Evolutionary conservation across 441 rosid genomes (phyloP).

Genomic region (Erysimum cheiri): DNA sequence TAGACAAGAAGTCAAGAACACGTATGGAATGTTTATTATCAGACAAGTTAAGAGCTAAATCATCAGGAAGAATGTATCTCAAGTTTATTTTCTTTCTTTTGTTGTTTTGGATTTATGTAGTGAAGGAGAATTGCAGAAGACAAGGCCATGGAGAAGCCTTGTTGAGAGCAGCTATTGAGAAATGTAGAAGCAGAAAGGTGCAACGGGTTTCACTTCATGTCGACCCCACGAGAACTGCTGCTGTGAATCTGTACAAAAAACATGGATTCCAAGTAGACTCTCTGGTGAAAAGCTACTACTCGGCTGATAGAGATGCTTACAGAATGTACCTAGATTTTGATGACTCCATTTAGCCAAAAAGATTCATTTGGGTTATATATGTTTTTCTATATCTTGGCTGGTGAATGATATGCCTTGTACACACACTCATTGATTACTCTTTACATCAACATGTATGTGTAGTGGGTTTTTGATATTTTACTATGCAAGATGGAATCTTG

Average conservation of each 20-base stretch:
- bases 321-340: constrained; percentile 78
- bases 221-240: constrained; percentile 65
- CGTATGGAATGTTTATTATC: background rate
- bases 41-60: background rate
- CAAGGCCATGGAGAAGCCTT: constrained; percentile 76
- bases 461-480: background rate
- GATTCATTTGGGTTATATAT: background rate
- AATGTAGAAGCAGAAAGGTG: constrained; percentile 68
- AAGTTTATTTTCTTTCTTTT: constrained; percentile 2
- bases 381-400: background rate
- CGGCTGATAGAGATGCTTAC: constrained; percentile 66
- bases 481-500: background rate
- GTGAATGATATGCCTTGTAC: constrained; percentile 17
- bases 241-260: constrained; percentile 70
- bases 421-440: constrained; percentile 28
- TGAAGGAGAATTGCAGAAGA: constrained; percentile 69
- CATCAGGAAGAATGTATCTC: background rate
- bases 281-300: constrained; percentile 67
- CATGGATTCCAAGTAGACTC: constrained; percentile 70
- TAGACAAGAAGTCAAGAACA: background rate
- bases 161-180: constrained; percentile 64
- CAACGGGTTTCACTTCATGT: constrained; percentile 74
- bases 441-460: background rate
- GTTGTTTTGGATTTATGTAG: constrained; percentile 45
- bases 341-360: constrained; percentile 27